Evolutionary conservation across 257 asterid species (phyloP).

Genomic region (Jasminum sambac): DNA sequence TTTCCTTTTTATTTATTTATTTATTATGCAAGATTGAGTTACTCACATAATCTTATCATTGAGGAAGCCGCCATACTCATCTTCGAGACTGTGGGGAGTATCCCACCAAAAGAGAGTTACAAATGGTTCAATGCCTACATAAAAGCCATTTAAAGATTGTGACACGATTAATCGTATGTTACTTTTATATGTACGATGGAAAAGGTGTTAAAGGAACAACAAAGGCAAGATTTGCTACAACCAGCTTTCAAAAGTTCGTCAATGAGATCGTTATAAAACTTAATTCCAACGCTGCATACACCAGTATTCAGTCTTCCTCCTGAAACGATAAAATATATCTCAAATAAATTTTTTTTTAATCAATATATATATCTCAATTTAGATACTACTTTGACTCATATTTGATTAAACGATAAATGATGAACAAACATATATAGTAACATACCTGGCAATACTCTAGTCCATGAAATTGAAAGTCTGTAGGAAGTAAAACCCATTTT

Average conservation of each 20-base stretch:
- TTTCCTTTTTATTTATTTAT: no score
- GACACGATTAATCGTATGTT: no score
- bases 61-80: slow-evolving; percentile 38
- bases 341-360: no score
- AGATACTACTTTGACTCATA: no score
- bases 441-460: slow-evolving; percentile 31
- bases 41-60: slow-evolving; percentile 28
- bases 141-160: no score
- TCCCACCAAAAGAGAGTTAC: slow-evolving; percentile 40
- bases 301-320: slow-evolving; percentile 27
- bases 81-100: slow-evolving; percentile 39
- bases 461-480: slow-evolving; percentile 33
- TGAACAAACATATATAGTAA: no score
- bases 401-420: no score
- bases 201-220: no score
- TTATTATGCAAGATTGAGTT: background rate
- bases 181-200: no score
- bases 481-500: slow-evolving; percentile 7
- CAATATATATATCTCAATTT: no score
- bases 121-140: slow-evolving; percentile 29
- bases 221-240: no score
- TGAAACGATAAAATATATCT: background rate
- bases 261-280: slow-evolving; percentile 30
- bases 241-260: slow-evolving; percentile 25
- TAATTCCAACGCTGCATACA: slow-evolving; percentile 21